These are phyloP conservation scores for Fistulifera solaris DNA, from an alignment of 108 stramenopile genomes.

Conservation along the genomic window DNA sequence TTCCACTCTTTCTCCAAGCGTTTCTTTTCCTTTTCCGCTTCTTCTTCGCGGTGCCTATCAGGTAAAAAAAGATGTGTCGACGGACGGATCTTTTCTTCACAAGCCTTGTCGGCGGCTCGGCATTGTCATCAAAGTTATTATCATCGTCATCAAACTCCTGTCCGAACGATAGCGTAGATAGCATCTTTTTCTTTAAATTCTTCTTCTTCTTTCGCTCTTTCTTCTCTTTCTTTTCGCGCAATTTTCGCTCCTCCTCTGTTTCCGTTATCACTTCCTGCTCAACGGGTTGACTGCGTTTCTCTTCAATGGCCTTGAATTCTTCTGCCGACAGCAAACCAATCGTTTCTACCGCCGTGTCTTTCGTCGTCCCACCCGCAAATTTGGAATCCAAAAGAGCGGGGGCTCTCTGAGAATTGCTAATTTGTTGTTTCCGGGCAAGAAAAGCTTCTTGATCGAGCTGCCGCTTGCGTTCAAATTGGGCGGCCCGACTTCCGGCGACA, in stretches of 20 bases:
- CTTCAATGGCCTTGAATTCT: constrained; percentile 36
- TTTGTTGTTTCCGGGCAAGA: constrained; percentile 47
- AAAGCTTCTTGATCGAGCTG: constrained; percentile 61
- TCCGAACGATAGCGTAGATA: constrained; percentile 63
- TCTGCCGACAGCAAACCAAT: constrained; percentile 82
- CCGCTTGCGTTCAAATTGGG: constrained; percentile 56
- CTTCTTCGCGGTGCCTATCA: constrained; percentile 77
- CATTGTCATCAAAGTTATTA: constrained; percentile 3
- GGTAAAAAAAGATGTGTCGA: constrained; percentile 91
- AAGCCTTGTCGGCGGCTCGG: background rate
- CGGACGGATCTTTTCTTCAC: constrained; percentile 79
- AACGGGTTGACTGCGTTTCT: background rate
- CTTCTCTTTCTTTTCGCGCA: constrained; percentile 15
- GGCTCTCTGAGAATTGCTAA: constrained; percentile 31
- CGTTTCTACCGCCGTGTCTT: constrained; percentile 47
- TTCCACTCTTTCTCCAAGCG: constrained; percentile 79
- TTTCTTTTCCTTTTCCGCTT: constrained; percentile 39
- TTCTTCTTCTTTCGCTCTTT: constrained; percentile 38
- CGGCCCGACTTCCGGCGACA: constrained; percentile 73
- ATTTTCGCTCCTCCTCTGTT: constrained; percentile 6
- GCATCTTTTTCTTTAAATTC: constrained; percentile 58
- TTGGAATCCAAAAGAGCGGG: constrained; percentile 33
- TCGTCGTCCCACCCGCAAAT: constrained; percentile 38
- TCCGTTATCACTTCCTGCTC: constrained; percentile 5
- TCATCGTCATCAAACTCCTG: constrained; percentile 31